A percentile compares a stretch with the other conserved stretches of the same genome.
Evolutionary conservation across 2,329 filamentous ascomycete genomes (phyloP).

Genomic region (Curvularia sp.): DNA sequence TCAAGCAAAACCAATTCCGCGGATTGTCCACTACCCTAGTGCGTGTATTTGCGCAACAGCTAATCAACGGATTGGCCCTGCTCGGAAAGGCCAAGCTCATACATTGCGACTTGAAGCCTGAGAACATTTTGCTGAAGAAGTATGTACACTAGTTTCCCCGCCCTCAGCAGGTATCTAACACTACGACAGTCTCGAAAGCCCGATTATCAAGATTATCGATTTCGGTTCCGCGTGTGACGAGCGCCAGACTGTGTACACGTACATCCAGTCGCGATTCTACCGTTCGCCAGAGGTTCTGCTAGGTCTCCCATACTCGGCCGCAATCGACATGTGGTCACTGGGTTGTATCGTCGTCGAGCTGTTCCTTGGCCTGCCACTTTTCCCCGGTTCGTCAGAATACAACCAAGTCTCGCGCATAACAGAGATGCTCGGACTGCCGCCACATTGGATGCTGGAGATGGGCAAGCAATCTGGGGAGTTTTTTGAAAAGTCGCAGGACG

Average conservation of each 20-base stretch:
- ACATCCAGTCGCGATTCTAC: conserved; percentile 98
- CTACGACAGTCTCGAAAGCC: conserved; percentile 77
- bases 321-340: conserved; percentile 99
- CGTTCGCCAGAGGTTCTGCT: conserved; percentile 93
- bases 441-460: conserved; percentile 99
- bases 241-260: conserved; percentile 97
- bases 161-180: conserved; percentile 17
- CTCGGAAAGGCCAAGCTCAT: conserved; percentile 96
- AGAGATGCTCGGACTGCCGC: conserved; percentile 96
- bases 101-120: conserved; percentile 96
- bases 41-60: conserved; percentile 94
- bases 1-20: conserved; percentile 99
- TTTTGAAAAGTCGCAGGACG: conserved; percentile 90
- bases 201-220: conserved; percentile 99
- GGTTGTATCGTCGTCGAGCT: conserved; percentile 98
- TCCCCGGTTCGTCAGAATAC: conserved; percentile 97
- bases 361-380: conserved; percentile 91
- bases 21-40: conserved; percentile 96
- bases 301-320: conserved; percentile 95
- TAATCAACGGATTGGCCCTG: conserved; percentile 88
- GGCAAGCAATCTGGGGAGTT: conserved; percentile 98
- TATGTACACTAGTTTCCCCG: conserved; percentile 45
- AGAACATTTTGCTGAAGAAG: conserved; percentile 98
- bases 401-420: conserved; percentile 97
- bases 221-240: conserved; percentile 99